phyloP scores from a whole-genome alignment of 2,329 filamentous ascomycete species.

The Arthrobotrys sphaeroides region DNA sequence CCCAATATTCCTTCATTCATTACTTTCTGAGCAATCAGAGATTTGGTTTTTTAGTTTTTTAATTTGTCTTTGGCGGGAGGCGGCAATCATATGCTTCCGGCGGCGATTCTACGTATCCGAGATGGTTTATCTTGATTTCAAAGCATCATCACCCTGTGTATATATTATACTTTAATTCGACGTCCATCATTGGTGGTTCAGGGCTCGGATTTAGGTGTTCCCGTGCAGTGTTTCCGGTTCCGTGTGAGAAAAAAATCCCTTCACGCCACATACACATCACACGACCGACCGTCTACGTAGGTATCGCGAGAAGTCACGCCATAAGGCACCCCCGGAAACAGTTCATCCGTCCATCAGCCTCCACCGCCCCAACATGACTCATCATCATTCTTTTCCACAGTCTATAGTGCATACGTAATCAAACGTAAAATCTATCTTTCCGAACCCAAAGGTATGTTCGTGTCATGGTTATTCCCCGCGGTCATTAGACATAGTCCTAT shows the following conservation, averaged over 20 bases:
- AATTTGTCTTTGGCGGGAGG: background rate
- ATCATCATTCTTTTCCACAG: background rate
- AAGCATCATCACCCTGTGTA: constrained; percentile 16
- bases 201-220: background rate
- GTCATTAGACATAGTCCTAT: constrained; percentile 54
- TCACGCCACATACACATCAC: constrained; percentile 9
- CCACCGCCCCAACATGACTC: background rate
- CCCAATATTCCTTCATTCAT: background rate
- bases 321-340: background rate
- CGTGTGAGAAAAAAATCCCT: background rate
- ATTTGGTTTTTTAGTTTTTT: background rate
- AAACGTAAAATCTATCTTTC: background rate
- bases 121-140: background rate
- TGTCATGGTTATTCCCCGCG: constrained; percentile 54
- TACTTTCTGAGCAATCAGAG: background rate
- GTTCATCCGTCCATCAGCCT: background rate
- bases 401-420: background rate
- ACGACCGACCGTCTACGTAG: background rate
- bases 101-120: constrained; percentile 6
- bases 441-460: constrained; percentile 46
- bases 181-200: background rate
- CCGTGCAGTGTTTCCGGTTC: background rate
- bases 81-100: background rate
- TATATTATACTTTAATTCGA: background rate
- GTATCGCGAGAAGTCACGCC: background rate